Evolutionary conservation across 768 basidiomycete genomes (phyloP), one percentile per base, ranked within the genome.

Genomic region (Phaeotremella fagi): DNA sequence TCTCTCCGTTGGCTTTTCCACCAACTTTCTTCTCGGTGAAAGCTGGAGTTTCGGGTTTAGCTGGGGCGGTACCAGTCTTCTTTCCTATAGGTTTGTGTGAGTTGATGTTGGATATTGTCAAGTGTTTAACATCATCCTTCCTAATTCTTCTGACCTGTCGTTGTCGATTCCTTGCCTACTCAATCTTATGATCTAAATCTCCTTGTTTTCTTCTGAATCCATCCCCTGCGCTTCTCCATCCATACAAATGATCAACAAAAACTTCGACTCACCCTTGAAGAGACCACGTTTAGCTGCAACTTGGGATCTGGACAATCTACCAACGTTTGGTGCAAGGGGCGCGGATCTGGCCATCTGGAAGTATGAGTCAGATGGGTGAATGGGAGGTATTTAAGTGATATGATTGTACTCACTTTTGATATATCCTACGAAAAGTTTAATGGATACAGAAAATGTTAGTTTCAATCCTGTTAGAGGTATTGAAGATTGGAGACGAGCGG

Each of bases 1-100:
- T 88, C 70, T 82, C 79, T 61, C 90, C 87, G 77, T 97, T 97
- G 80, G 89, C 91, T 68, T 83, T 84, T 59, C 92, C 91, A 57
- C 87, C 86, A 61, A 97, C 79, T 61, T 62, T 68, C 72, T 82
- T 78, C 69, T 88, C 88, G 80, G 88, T 87, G 73, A 84, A 81
- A 64, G 79, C 81, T 48, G 82, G 78, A 46, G 85, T 77, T 52
- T 79, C 76, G 57, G 84, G 80, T 65, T 82, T 77, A 54, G 78
- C 78, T 55, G 83, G 80, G 29, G 85, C 79, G 69, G 83, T 81
- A 61, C 82, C 80, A 27, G 84, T 79, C 75, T 75, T 75, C 69
- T 87, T 90, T 53, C 71, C 71, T 72, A 37, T 36, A 24, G 15
- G 16, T 26, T 47, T 15, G 28, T n/a, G 26, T 26, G 25, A 0